Evolutionary conservation across 2,329 filamentous ascomycete genomes (phyloP), one percentile per base, ranked within the genome.

Genomic region (Cylindrodendrum hubeiense): DNA sequence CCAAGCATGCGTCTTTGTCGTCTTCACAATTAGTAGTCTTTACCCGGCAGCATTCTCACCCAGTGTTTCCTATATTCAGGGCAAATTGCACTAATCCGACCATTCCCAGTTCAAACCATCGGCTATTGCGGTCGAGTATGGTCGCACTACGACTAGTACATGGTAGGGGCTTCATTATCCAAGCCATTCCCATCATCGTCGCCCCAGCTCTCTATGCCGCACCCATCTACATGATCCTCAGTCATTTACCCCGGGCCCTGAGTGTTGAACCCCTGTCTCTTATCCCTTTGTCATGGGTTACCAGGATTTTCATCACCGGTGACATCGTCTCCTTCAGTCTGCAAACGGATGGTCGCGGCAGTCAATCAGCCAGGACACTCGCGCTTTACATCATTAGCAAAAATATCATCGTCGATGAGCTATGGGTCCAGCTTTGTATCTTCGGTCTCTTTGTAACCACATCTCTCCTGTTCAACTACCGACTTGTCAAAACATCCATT

Each of bases 371-470:
- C 83, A 54, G 76, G 73, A 68, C 69, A 62, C 10, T 69, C 30
- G 33, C 55, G 43, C 5, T 52, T 13, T 59, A 59, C 33, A 37
- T 81, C 21, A 75, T 77, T 7, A 86, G 84, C 13, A 73, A 86
- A 67, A 81, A 83, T 19, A 78, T 90, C 54, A 83, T 90, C n/a
- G 75, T 90, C 8, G 83, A 69, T 1, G 89, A 89, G 2, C 77
- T 91, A 2, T 74, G 86, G 34, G 74, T 90, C 15, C 89, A 91
- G 71, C 81, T 91, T 22, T 46, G 86, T 44, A 82, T 87, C 60
- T 90, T 91, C 64, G 81, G 57, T 12, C 15, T 52, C n/a, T 60
- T 60, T 34, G 33, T 60, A 15, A 5, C 39, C 8, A 44, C 43
- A 10, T 53, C 41, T 1, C 19, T 47, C 28, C 9, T 53, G 8